phyloP scores from a whole-genome alignment of 1,284 basidiomycete species.

The Rugosomyces carneus region DNA sequence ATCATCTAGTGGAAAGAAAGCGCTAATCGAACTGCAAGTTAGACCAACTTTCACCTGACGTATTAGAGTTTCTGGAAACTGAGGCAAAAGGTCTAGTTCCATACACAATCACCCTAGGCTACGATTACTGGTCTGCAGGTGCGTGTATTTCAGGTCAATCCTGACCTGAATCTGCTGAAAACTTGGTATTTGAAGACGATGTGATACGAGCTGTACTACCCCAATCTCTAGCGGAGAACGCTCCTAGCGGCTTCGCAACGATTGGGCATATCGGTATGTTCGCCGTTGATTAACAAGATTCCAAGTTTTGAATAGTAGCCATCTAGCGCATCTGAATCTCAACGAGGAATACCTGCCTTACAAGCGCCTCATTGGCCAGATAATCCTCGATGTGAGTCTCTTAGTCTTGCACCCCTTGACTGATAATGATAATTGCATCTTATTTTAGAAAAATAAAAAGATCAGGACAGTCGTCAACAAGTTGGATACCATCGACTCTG shows the following conservation, averaged over 20 bases:
- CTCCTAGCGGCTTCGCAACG: conserved; percentile 83
- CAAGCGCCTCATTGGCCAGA: conserved; percentile 85
- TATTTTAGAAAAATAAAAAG: conserved; percentile 69
- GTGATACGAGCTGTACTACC: conserved; percentile 79
- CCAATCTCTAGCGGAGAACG: conserved; percentile 64
- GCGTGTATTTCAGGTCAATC: conserved; percentile 15
- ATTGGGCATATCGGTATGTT: conserved; percentile 85
- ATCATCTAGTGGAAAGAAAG: conserved; percentile 19
- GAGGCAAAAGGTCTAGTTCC: conserved; percentile 50
- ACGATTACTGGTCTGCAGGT: conserved; percentile 86
- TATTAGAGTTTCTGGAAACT: conserved; percentile 47
- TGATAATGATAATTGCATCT: not conserved
- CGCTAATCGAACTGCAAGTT: conserved; percentile 37
- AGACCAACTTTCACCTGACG: conserved; percentile 60
- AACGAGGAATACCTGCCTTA: conserved; percentile 88
- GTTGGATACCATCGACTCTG: conserved; percentile 78
- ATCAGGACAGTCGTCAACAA: conserved; percentile 96
- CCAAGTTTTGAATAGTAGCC: not conserved
- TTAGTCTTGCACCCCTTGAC: not conserved
- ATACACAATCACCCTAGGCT: conserved; percentile 63
- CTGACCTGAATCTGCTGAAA: not conserved
- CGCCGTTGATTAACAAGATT: not conserved
- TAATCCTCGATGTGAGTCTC: conserved; percentile 79
- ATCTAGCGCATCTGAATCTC: conserved; percentile 80
- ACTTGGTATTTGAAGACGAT: conserved; percentile 52